Percentiles rank a stretch among this genome's conserved stretches.
These are phyloP conservation scores for Botryosphaeria dothidea DNA, from an alignment of 2,329 filamentous ascomycete genomes.

Conservation along the genomic window DNA sequence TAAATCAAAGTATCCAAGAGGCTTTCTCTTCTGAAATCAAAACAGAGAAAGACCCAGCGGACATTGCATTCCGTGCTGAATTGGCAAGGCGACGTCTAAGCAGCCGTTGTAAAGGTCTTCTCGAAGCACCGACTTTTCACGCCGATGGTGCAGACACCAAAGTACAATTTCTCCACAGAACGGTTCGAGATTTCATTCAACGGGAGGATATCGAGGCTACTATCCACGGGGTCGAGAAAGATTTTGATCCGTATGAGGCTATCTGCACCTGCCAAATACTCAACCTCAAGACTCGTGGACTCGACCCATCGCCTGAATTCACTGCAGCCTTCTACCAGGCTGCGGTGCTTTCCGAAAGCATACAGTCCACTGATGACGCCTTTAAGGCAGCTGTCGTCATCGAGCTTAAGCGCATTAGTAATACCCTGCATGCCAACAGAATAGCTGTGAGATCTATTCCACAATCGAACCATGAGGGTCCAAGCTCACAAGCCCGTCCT, in stretches of 20 bases:
- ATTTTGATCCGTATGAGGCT: background rate
- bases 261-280: background rate
- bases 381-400: background rate
- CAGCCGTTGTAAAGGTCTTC: slow-evolving; percentile 22
- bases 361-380: background rate
- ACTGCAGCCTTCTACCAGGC: background rate
- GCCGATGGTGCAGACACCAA: background rate
- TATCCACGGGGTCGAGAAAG: background rate
- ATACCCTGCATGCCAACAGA: background rate
- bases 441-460: no score
- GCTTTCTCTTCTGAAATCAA: background rate
- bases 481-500: no score
- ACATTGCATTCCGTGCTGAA: background rate
- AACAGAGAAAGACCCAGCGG: background rate
- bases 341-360: background rate
- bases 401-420: background rate
- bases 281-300: background rate
- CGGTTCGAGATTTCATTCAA: slow-evolving; percentile 21
- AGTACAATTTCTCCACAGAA: slow-evolving; percentile 22
- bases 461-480: no score
- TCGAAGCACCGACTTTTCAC: slow-evolving; percentile 13
- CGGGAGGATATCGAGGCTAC: background rate
- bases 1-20: slow-evolving; percentile 3
- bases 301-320: background rate
- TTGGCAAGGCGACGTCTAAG: slow-evolving; percentile 7